These are phyloP conservation scores for Tausonia pullulans DNA, from an alignment of 1,284 basidiomycete species.

Conservation along the genomic window DNA sequence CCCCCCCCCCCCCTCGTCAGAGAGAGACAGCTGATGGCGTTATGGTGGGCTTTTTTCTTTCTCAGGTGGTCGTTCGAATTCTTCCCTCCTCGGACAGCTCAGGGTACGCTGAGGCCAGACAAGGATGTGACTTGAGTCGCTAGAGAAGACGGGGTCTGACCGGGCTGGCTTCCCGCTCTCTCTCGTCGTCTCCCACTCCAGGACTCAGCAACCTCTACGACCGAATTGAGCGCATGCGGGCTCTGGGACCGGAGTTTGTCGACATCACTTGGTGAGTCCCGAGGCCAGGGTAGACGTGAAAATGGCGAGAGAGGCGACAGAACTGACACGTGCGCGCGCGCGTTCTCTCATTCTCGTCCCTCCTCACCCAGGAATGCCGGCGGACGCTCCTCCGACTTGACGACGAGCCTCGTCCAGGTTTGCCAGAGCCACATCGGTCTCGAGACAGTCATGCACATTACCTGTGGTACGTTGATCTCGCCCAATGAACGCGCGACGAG, in stretches of 20 bases:
- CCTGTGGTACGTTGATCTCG: slow-evolving; percentile 1
- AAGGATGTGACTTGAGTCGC: no score
- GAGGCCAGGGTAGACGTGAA: no score
- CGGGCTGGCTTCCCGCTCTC: slow-evolving; percentile 85
- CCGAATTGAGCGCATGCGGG: slow-evolving; percentile 95
- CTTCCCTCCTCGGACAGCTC: slow-evolving; percentile 88
- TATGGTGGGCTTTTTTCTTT: no score
- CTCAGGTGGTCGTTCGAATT: slow-evolving; percentile 84
- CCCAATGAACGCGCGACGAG: background rate
- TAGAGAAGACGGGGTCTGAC: no score
- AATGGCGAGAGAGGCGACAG: no score
- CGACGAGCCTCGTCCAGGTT: slow-evolving; percentile 91
- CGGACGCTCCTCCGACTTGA: slow-evolving; percentile 83
- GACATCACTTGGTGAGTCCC: slow-evolving; percentile 81
- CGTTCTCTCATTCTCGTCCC: background rate
- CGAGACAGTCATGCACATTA: slow-evolving; percentile 86
- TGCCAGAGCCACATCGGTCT: slow-evolving; percentile 84
- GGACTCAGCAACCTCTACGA: slow-evolving; percentile 85
- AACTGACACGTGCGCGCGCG: background rate
- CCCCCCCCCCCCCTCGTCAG: background rate
- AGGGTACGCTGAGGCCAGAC: slow-evolving; percentile 39
- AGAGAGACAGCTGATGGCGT: no score
- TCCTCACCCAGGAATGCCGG: slow-evolving; percentile 68
- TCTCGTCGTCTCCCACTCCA: slow-evolving; percentile 92
- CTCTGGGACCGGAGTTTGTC: slow-evolving; percentile 91